phyloP scores from a whole-genome alignment of 1,139 yeast genomes.

The Taphrina communis region DNA sequence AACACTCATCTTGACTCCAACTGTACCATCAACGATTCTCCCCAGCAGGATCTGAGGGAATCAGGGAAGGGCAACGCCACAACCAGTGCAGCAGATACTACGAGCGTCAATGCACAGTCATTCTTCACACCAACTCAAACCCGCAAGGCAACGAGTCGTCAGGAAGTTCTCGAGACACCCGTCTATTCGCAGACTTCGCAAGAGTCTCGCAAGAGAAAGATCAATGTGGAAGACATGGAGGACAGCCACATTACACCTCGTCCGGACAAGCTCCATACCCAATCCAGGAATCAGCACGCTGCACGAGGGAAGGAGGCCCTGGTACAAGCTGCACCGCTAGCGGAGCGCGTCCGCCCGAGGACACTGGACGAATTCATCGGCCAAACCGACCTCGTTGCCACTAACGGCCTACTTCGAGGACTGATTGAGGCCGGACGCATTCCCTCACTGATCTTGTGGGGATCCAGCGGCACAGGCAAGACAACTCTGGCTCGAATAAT shows the following conservation, averaged over 20 bases:
- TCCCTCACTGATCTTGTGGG: conserved; percentile 94
- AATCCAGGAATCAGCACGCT: conserved; percentile 6
- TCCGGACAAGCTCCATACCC: conserved; percentile 34
- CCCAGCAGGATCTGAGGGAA: not conserved
- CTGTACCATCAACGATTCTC: conserved; percentile 46
- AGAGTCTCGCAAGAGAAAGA: conserved; percentile 20
- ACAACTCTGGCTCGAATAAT: conserved; percentile 72
- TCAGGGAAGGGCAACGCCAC: not conserved
- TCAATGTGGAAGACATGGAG: not conserved
- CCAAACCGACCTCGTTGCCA: conserved; percentile 79
- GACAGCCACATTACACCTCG: not conserved
- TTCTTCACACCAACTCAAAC: conserved; percentile 25
- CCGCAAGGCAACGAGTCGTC: not conserved
- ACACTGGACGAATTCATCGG: conserved; percentile 80
- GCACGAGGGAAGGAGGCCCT: conserved; percentile 33
- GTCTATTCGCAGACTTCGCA: conserved; percentile 7
- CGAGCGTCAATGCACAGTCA: conserved; percentile 11
- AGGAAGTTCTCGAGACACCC: conserved; percentile 25
- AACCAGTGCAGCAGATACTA: conserved; percentile 23
- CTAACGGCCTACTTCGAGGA: conserved; percentile 71
- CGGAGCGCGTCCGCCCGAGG: conserved; percentile 82
- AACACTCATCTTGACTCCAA: conserved; percentile 54
- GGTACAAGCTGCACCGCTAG: conserved; percentile 61
- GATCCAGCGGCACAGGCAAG: conserved; percentile 70
- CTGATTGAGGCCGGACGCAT: conserved; percentile 62